phyloP scores from a whole-genome alignment of 2,329 filamentous ascomycete species.

The Colletotrichum shisoi region DNA sequence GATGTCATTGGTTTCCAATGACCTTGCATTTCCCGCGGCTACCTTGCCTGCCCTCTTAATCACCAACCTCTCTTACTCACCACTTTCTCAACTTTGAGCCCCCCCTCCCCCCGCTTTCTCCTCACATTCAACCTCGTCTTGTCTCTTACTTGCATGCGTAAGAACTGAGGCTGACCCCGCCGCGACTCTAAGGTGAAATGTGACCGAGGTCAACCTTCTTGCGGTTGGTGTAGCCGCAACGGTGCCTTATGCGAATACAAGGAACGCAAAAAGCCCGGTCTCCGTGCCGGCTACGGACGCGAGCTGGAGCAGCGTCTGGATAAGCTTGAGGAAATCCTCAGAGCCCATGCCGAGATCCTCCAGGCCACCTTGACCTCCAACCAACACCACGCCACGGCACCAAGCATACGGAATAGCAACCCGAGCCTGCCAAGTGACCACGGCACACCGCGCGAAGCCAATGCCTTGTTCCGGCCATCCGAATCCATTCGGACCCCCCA shows the following conservation, averaged over 20 bases:
- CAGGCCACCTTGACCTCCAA: conserved; percentile 60
- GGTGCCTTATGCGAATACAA: conserved; percentile 71
- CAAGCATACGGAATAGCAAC: conserved; percentile 60
- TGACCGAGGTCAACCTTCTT: conserved; percentile 77
- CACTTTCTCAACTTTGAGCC: not conserved
- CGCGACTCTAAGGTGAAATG: conserved; percentile 67
- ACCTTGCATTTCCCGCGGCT: not conserved
- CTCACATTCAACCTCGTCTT: not conserved
- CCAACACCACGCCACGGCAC: conserved; percentile 49
- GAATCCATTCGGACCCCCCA: conserved; percentile 62
- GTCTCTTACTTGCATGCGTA: not conserved
- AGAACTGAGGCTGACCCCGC: conserved; percentile 27
- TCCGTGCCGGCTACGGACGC: conserved; percentile 73
- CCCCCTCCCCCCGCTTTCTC: conserved; percentile 8
- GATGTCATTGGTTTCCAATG: not conserved
- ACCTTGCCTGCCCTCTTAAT: not conserved
- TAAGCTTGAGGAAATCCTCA: conserved; percentile 71
- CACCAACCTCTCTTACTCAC: not conserved
- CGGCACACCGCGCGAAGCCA: conserved; percentile 61
- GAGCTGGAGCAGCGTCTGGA: conserved; percentile 77
- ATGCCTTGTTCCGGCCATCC: conserved; percentile 58
- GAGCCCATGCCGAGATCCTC: conserved; percentile 71
- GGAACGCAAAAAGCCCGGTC: conserved; percentile 71
- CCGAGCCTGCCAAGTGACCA: conserved; percentile 64
- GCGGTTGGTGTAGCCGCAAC: conserved; percentile 73